Evolutionary conservation across 148 eudicot genomes (phyloP), one percentile per base, ranked within the genome.

Genomic region (Vaccinium myrtillus): DNA sequence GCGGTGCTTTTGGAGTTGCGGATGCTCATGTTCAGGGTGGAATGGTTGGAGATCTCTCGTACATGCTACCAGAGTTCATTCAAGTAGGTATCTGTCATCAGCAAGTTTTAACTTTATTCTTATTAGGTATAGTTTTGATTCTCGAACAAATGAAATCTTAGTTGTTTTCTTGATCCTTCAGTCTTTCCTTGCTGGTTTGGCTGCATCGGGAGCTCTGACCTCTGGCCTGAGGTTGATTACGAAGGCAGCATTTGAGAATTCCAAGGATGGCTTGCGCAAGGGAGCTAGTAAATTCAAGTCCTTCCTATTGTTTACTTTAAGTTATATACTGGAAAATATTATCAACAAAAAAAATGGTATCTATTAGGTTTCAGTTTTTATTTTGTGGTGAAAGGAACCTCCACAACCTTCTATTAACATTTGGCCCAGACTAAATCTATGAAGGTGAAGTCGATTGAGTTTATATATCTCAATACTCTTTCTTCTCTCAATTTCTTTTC

Each of bases 1-100:
- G 85, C 58, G 91, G 86, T 43, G 86, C 84, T 69, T 92, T 91
- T 84, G 95, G 95, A 54, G 77, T 92, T 23, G 92, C 93, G 1
- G 95, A 92, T 90, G 95, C 93, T 3, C 88, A 87, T 88, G 93
- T 89, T 19, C 90, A 91, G 78, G 95, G 95, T 82, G 93, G 95
- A 79, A 85, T 93, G 92, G 87, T 93, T 15, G 92, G 95, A 67
- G 95, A 93, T 71, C 79, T 91, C 13, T 85, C 91, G 6, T 91
- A 85, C 84, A 93, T 93, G 95, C 82, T 11, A 6, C 91, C 93
- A 0, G 91, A 87, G n/a, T 83, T 93, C 50, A 80, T 90, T 56
- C 95, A 92, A 86, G 94, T 92, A 83, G 5, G 86, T 73, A 39
- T 53, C 7, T 27, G 32, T 19, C 11, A n/a, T 48, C 46, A 80